Conservation (phyloP, 768 basidiomycete genomes). For the Cystobasidium ongulense region DNA sequence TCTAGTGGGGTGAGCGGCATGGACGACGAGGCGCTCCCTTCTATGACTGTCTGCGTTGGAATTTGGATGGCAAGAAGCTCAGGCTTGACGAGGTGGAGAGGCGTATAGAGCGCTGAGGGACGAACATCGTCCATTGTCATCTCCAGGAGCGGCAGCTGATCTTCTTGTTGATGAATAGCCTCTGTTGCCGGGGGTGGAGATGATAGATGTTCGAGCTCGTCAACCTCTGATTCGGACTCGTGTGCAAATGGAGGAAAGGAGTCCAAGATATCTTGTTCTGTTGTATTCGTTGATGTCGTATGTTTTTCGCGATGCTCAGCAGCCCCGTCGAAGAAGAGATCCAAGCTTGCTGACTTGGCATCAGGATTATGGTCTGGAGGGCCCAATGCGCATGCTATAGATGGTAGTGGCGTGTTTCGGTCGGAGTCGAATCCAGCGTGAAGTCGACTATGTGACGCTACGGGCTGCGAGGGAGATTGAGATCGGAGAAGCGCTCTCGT, state of each 20-base stretch:
- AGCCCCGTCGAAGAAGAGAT: no score
- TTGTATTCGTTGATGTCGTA: no score
- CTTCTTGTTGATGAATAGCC: background rate
- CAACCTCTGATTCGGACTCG: background rate
- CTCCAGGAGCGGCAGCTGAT: background rate
- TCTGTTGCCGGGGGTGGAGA: background rate
- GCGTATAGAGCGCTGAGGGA: background rate
- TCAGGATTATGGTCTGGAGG: no score
- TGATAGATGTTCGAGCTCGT: background rate
- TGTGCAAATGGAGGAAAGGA: no score
- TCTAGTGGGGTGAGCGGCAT: background rate
- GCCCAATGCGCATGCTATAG: no score
- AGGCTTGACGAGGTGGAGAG: background rate
- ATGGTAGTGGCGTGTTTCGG: background rate
- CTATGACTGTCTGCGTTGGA: background rate
- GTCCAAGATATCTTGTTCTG: no score
- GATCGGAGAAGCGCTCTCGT: no score
- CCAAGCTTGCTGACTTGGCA: no score
- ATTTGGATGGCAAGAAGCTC: no score
- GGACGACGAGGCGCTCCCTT: background rate
- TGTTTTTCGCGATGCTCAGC: no score
- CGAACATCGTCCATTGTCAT: background rate
- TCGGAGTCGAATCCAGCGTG: background rate
- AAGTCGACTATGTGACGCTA: background rate
- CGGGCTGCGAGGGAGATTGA: background rate